Conservation (phyloP, 164 flowering plant genomes). For the Amborella trichopoda region DNA sequence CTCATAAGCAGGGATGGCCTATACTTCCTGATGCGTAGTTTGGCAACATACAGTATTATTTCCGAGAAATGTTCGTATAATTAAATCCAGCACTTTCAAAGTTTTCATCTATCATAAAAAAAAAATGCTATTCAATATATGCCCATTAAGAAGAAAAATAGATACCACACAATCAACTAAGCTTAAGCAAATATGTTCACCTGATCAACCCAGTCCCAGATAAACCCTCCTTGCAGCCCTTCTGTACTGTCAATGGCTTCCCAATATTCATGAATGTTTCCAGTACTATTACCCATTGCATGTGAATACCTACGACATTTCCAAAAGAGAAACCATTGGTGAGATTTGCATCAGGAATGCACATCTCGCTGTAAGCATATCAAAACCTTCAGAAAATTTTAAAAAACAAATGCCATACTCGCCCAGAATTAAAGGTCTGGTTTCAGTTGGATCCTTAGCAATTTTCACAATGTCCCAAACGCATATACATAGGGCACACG, state of each 20-base stretch:
- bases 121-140: no score
- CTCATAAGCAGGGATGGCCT: no score
- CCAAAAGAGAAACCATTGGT: not conserved
- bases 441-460: conserved; percentile 77
- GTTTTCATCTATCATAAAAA: no score
- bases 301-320: conserved; percentile 71
- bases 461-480: conserved; percentile 87
- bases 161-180: no score
- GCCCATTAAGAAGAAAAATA: no score
- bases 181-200: no score
- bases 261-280: conserved; percentile 81
- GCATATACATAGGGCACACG: conserved; percentile 98
- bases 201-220: conserved; percentile 99
- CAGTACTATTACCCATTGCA: conserved; percentile 96
- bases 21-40: no score
- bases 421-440: conserved; percentile 91
- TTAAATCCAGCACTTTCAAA: no score
- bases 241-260: conserved; percentile 80
- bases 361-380: no score
- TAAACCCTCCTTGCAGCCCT: conserved; percentile 99
- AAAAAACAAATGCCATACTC: conserved; percentile 44
- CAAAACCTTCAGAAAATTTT: not conserved
- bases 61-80: no score
- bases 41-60: no score
- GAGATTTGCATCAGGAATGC: no score